Conservation (phyloP, 2,329 filamentous ascomycete genomes). For the Cyclaneusma minus region DNA sequence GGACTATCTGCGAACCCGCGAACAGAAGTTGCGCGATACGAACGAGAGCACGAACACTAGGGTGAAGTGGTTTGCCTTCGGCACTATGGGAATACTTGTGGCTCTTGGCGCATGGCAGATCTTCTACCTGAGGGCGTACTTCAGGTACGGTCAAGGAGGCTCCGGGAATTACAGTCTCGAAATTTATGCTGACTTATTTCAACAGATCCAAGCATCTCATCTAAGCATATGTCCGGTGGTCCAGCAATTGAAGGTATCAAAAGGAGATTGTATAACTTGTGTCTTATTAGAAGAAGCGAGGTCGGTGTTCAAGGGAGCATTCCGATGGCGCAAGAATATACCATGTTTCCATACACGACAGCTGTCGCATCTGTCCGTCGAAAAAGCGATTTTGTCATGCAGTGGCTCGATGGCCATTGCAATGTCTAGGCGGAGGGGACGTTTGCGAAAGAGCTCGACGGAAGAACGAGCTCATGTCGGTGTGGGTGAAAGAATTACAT, state of each 20-base stretch:
- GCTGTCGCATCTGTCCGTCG: no score
- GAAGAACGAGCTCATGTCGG: no score
- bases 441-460: no score
- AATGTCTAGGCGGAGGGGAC: no score
- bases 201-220: slow-evolving; percentile 54
- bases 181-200: slow-evolving; percentile 2
- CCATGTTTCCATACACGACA: slow-evolving; percentile 2
- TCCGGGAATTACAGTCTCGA: slow-evolving; percentile 7
- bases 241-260: no score
- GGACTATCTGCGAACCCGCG: slow-evolving; percentile 80
- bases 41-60: slow-evolving; percentile 99
- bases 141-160: slow-evolving; percentile 40
- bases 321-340: slow-evolving; percentile 1
- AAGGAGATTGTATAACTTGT: no score
- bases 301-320: slow-evolving; percentile 1
- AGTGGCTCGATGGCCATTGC: no score
- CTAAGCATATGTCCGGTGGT: slow-evolving; percentile 22
- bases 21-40: slow-evolving; percentile 93
- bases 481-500: no score
- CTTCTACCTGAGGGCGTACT: slow-evolving; percentile 93
- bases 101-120: slow-evolving; percentile 93
- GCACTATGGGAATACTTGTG: slow-evolving; percentile 81
- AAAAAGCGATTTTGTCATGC: no score
- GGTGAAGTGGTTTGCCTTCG: slow-evolving; percentile 96
- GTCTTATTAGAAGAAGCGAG: no score